Conservation (phyloP, 1,139 yeast genomes). For the Yamadazyma blattariae region DNA sequence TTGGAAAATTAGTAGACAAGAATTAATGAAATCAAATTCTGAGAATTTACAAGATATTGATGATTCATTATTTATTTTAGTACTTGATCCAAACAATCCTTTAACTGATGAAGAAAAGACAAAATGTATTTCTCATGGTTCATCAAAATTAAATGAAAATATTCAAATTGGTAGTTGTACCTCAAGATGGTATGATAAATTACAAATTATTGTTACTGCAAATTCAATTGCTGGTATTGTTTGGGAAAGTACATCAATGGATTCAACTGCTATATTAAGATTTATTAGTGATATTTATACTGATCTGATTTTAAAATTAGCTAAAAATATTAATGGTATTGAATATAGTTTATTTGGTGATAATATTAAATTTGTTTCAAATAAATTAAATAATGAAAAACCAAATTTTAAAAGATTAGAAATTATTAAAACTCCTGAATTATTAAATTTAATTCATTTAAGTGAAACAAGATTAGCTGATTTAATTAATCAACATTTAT, state of each 20-base stretch:
- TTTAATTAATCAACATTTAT: slow-evolving; percentile 68
- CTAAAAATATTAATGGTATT: slow-evolving; percentile 68
- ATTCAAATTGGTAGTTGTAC: slow-evolving; percentile 74
- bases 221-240: slow-evolving; percentile 75
- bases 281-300: slow-evolving; percentile 75
- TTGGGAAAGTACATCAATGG: slow-evolving; percentile 76
- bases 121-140: slow-evolving; percentile 57
- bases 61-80: slow-evolving; percentile 62
- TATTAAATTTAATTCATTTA: slow-evolving; percentile 52
- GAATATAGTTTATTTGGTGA: slow-evolving; percentile 63
- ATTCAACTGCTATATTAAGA: slow-evolving; percentile 70
- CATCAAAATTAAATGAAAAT: slow-evolving; percentile 50
- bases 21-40: slow-evolving; percentile 44
- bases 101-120: slow-evolving; percentile 48
- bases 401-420: slow-evolving; percentile 42
- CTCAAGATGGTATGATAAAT: slow-evolving; percentile 76
- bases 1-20: slow-evolving; percentile 61
- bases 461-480: slow-evolving; percentile 78
- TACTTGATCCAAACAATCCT: slow-evolving; percentile 61
- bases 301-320: slow-evolving; percentile 68
- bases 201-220: slow-evolving; percentile 64
- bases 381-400: slow-evolving; percentile 31
- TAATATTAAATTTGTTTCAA: slow-evolving; percentile 35
- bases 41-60: slow-evolving; percentile 51
- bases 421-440: slow-evolving; percentile 50